These are phyloP conservation scores for Suillus placidus DNA, from an alignment of 768 basidiomycete genomes.

Conservation along the genomic window DNA sequence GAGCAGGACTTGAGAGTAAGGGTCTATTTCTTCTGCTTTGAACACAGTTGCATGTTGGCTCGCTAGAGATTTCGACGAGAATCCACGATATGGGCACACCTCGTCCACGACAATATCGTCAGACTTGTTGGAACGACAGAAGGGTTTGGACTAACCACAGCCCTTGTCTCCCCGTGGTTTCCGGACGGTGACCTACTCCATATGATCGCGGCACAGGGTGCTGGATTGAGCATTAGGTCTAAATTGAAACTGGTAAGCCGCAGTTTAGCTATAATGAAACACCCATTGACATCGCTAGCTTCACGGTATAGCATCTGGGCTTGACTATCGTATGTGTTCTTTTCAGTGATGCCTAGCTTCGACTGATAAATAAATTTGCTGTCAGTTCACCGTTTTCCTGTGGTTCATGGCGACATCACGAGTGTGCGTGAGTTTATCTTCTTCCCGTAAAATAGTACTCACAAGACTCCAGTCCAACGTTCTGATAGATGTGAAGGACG, in stretches of 20 bases:
- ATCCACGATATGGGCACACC: constrained; percentile 19
- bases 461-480: constrained; percentile 30
- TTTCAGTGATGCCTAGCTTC: background rate
- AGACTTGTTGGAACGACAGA: constrained; percentile 17
- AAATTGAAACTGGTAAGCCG: constrained; percentile 18
- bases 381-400: background rate
- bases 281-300: background rate
- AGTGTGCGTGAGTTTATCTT: background rate
- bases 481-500: constrained; percentile 30
- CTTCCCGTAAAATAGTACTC: background rate
- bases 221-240: constrained; percentile 9
- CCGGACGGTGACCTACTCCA: constrained; percentile 7
- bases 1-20: background rate
- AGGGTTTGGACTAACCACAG: constrained; percentile 17
- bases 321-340: background rate
- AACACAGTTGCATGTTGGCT: too few species aligned
- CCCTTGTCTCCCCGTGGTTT: constrained; percentile 22
- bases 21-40: background rate
- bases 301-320: constrained; percentile 2
- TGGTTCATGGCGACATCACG: constrained; percentile 8
- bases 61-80: constrained; percentile 21
- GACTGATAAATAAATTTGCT: background rate
- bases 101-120: constrained; percentile 22
- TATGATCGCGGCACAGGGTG: constrained; percentile 8
- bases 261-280: background rate